phyloP scores from a whole-genome alignment of 2,329 filamentous ascomycete genomes.

The Diaporthe vaccinii region DNA sequence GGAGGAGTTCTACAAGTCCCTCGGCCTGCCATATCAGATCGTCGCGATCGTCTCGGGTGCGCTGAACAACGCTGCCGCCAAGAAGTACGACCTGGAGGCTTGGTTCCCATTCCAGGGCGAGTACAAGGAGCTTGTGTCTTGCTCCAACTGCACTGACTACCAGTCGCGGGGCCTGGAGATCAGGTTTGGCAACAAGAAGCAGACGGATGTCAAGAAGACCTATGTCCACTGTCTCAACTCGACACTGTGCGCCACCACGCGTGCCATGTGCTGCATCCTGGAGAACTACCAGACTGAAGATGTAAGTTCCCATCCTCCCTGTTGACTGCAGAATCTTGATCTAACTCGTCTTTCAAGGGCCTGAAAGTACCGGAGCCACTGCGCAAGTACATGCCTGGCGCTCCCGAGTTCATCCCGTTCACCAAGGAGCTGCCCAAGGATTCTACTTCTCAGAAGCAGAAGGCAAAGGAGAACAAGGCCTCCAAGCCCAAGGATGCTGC shows the following conservation, averaged over 20 bases:
- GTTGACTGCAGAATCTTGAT: neutral
- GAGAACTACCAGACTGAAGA: conserved; percentile 97
- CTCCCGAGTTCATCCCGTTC: conserved; percentile 90
- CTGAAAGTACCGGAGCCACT: conserved; percentile 85
- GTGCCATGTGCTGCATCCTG: conserved; percentile 92
- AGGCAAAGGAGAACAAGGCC: conserved; percentile 44
- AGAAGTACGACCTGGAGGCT: conserved; percentile 96
- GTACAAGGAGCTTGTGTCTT: conserved; percentile 98
- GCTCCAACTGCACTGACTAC: conserved; percentile 98
- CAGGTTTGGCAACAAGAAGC: conserved; percentile 88
- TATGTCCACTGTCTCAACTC: conserved; percentile 90
- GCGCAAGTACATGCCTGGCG: conserved; percentile 89
- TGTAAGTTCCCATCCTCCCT: conserved; percentile 59
- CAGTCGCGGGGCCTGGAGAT: conserved; percentile 96
- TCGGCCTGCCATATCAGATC: conserved; percentile 90
- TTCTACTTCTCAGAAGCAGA: conserved; percentile 44
- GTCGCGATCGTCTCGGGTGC: conserved; percentile 97
- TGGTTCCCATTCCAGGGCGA: conserved; percentile 97
- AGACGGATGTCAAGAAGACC: conserved; percentile 87
- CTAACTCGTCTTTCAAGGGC: conserved; percentile 62
- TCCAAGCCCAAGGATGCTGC: conserved; percentile 45
- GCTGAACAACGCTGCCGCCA: conserved; percentile 85
- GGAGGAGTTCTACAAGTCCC: conserved; percentile 94
- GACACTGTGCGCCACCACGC: conserved; percentile 80
- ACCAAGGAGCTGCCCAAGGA: conserved; percentile 88